phyloP scores from a whole-genome alignment of 176 grass and related monocot species.

The Triticum turgidum region DNA sequence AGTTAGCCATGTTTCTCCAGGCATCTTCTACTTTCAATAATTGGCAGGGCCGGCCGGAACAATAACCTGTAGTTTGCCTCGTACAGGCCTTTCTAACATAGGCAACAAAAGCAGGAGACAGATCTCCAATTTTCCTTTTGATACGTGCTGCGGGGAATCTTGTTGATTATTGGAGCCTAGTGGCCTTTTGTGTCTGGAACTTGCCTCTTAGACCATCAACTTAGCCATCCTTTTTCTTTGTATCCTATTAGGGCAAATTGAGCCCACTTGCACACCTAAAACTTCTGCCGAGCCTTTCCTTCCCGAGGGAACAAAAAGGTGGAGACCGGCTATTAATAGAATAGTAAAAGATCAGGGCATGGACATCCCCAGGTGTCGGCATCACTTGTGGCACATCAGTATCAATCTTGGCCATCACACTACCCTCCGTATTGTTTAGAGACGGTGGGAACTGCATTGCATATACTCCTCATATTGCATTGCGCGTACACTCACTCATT shows the following conservation, averaged over 20 bases:
- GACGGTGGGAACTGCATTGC: conserved; percentile 15
- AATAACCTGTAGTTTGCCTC: conserved; percentile 44
- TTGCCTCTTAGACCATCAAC: conserved; percentile 42
- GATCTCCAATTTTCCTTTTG: conserved; percentile 45
- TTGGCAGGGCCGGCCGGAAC: conserved; percentile 19
- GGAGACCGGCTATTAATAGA: conserved; percentile 47
- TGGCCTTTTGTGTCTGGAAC: conserved; percentile 37
- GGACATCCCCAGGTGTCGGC: conserved; percentile 71
- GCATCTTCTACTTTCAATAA: conserved; percentile 46
- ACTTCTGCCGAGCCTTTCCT: conserved; percentile 49
- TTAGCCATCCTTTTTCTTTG: conserved; percentile 37
- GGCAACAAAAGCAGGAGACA: conserved; percentile 39
- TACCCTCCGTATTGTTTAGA: neutral
- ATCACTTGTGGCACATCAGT: conserved; percentile 39
- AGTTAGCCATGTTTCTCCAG: conserved; percentile 41
- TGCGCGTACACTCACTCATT: conserved; percentile 23
- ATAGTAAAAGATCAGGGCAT: conserved; percentile 58
- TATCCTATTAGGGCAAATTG: conserved; percentile 53
- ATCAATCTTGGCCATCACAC: neutral
- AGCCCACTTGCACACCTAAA: conserved; percentile 42
- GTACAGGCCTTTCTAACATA: conserved; percentile 47
- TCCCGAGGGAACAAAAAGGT: conserved; percentile 63
- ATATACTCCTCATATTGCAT: neutral
- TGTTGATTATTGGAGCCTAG: conserved; percentile 39
- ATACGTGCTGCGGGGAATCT: conserved; percentile 38